Evolutionary conservation across 2,329 filamentous ascomycete genomes (phyloP).

Genomic region (Coniochaeta sp.): DNA sequence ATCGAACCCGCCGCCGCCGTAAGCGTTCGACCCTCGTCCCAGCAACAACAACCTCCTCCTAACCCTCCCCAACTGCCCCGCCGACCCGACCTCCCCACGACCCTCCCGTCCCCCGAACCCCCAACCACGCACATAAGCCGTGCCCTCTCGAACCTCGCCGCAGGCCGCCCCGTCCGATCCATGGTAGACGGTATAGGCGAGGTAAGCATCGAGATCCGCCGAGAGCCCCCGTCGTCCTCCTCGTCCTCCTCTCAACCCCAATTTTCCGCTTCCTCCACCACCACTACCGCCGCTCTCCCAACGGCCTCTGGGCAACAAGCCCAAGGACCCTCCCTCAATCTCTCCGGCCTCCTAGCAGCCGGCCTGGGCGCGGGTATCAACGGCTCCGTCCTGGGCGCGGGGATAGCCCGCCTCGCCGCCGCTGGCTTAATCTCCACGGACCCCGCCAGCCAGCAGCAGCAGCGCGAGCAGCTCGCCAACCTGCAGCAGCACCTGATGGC

Average conservation of each 20-base stretch:
- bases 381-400: background rate
- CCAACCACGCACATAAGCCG: too few species aligned
- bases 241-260: background rate
- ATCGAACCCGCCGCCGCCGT: background rate
- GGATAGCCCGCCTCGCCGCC: background rate
- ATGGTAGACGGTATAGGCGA: conserved; percentile 53
- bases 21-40: background rate
- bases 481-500: background rate
- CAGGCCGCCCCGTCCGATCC: too few species aligned
- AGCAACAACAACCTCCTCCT: conserved; percentile 4
- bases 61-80: conserved; percentile 10
- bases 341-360: conserved; percentile 4
- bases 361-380: background rate
- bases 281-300: background rate
- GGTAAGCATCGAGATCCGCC: conserved; percentile 44
- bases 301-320: background rate
- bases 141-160: too few species aligned
- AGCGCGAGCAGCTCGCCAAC: conserved; percentile 1
- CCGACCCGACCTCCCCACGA: background rate
- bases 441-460: background rate
- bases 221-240: too few species aligned
- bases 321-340: conserved; percentile 1
- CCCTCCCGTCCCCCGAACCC: background rate
- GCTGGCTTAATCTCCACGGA: background rate
- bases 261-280: too few species aligned